phyloP scores from a whole-genome alignment of 306 rosid genomes.

The Cucurbita argyrosperma region DNA sequence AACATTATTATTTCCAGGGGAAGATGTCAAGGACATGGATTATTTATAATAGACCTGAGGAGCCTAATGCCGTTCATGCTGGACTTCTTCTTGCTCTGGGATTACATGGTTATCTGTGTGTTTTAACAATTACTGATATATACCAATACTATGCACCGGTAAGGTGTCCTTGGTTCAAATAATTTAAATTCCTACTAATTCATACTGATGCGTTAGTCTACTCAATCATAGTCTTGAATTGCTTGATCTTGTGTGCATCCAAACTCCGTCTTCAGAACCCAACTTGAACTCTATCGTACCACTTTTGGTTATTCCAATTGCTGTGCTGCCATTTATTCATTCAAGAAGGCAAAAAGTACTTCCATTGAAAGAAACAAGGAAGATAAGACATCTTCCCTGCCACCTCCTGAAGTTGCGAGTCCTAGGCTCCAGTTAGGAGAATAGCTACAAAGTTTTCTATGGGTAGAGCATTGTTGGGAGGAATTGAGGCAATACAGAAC shows the following conservation, averaged over 20 bases:
- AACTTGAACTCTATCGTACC: neutral
- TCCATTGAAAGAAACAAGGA: neutral
- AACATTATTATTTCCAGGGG: conserved; percentile 49
- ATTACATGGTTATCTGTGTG: conserved; percentile 77
- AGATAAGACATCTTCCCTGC: neutral
- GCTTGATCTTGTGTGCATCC: neutral
- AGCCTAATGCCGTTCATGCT: conserved; percentile 83
- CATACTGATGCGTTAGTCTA: neutral
- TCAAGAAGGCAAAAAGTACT: neutral
- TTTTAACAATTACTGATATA: conserved; percentile 58
- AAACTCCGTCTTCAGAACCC: neutral
- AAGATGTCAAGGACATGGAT: conserved; percentile 97
- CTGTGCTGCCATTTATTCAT: neutral
- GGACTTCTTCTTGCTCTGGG: conserved; percentile 92
- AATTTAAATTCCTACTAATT: conserved; percentile 3
- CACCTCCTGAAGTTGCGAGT: neutral
- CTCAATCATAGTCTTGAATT: neutral
- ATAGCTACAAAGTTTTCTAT: neutral
- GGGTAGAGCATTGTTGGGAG: neutral
- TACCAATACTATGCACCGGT: conserved; percentile 80
- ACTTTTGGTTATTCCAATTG: neutral
- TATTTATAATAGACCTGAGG: conserved; percentile 70
- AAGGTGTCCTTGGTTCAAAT: conserved; percentile 8
- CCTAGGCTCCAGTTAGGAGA: neutral
- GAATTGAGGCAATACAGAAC: neutral